Conservation (phyloP, 208 protist species). For the Crithidia mellificae region DNA sequence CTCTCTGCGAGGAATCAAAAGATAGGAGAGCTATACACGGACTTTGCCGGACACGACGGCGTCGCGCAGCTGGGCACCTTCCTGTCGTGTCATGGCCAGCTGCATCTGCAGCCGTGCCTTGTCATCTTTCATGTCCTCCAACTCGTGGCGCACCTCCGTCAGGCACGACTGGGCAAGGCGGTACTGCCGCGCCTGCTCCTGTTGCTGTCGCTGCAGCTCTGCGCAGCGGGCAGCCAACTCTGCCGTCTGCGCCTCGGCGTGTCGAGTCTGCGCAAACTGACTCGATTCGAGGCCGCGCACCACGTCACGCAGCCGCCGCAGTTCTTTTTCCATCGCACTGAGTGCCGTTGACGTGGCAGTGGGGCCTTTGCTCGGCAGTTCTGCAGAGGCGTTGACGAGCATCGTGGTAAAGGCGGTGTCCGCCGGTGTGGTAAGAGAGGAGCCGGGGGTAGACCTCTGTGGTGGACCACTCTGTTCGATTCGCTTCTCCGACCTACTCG, state of each 20-base stretch:
- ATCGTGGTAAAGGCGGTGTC: neutral
- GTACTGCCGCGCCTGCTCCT: slow-evolving; percentile 13
- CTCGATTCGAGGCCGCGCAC: slow-evolving; percentile 29
- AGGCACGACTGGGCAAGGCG: slow-evolving; percentile 31
- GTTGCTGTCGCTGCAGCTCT: slow-evolving; percentile 31
- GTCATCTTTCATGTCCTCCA: slow-evolving; percentile 32
- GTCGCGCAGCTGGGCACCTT: slow-evolving; percentile 32
- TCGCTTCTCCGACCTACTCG: neutral
- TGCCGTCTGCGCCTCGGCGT: slow-evolving; percentile 21
- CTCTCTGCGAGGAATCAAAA: too few species aligned
- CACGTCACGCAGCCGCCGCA: slow-evolving; percentile 32
- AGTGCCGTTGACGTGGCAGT: neutral
- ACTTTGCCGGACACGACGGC: slow-evolving; percentile 21
- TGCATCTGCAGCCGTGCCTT: slow-evolving; percentile 46
- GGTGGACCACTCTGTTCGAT: too few species aligned
- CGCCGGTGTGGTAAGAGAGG: neutral
- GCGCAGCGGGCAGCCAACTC: slow-evolving; percentile 20
- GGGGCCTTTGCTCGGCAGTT: neutral
- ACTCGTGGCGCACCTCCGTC: slow-evolving; percentile 15
- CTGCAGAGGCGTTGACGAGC: neutral
- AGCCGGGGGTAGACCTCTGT: neutral
- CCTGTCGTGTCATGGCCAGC: slow-evolving; percentile 33
- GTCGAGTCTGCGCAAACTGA: slow-evolving; percentile 27
- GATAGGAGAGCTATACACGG: neutral
- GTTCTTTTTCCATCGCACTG: slow-evolving; percentile 17